Evolutionary conservation across 495 filamentous ascomycete species (phyloP).

Genomic region (Trichocladium antarcticum): DNA sequence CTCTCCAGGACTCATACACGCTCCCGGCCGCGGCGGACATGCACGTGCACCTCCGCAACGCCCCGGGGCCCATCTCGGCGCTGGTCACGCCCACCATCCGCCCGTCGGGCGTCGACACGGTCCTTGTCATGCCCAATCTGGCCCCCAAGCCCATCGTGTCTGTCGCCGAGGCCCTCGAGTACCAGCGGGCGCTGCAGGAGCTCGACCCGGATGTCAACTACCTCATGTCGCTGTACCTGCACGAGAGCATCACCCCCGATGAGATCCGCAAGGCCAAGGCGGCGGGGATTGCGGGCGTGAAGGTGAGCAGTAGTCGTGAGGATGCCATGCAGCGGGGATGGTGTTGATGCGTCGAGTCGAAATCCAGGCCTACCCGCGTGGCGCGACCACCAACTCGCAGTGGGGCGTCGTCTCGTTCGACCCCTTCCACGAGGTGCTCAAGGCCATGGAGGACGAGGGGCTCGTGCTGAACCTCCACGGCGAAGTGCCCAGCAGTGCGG

Average conservation of each 20-base stretch:
- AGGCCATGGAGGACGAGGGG: slow-evolving; percentile 52
- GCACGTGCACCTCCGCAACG: slow-evolving; percentile 60
- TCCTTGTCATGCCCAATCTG: slow-evolving; percentile 52
- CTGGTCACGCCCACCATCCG: slow-evolving; percentile 67
- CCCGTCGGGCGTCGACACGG: slow-evolving; percentile 56
- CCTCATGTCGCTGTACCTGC: slow-evolving; percentile 81
- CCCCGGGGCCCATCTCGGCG: slow-evolving; percentile 59
- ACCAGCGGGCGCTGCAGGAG: slow-evolving; percentile 52
- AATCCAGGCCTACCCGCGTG: slow-evolving; percentile 39
- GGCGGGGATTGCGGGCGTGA: slow-evolving; percentile 55
- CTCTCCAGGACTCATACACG: slow-evolving; percentile 37
- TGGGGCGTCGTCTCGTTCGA: slow-evolving; percentile 66
- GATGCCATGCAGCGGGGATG: too few relatives aligned
- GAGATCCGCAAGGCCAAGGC: slow-evolving; percentile 61
- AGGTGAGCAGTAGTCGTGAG: slow-evolving; percentile 32
- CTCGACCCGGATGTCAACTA: slow-evolving; percentile 65
- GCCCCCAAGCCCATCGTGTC: slow-evolving; percentile 58
- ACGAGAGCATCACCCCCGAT: slow-evolving; percentile 60
- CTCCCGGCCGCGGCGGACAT: slow-evolving; percentile 58
- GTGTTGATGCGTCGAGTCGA: slow-evolving; percentile 4
- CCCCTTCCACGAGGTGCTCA: slow-evolving; percentile 60
- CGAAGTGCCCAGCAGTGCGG: slow-evolving; percentile 44
- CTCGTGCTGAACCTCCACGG: slow-evolving; percentile 52
- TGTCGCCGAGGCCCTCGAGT: slow-evolving; percentile 63
- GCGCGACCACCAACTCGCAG: slow-evolving; percentile 76